Evolutionary conservation across 2,329 filamentous ascomycete genomes (phyloP).

Genomic region (Sporothrix protearum): DNA sequence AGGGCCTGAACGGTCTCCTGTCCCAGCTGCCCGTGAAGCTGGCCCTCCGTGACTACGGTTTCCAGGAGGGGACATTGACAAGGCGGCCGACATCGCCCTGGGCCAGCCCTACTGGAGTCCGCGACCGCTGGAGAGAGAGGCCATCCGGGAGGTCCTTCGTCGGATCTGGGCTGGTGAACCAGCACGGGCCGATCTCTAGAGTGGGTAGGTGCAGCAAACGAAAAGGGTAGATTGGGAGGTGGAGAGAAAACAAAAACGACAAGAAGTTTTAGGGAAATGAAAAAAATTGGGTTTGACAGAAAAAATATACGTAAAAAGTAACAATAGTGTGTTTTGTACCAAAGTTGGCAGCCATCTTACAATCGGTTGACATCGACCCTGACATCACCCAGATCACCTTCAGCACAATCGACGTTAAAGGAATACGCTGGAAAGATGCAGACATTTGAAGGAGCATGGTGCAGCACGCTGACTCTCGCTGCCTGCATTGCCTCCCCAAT

Average conservation of each 20-base stretch:
- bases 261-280: too few relatives aligned
- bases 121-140: conserved; percentile 47
- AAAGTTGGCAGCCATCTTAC: conserved; percentile 64
- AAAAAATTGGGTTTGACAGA: too few relatives aligned
- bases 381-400: conserved; percentile 65
- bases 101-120: conserved; percentile 58
- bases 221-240: too few relatives aligned
- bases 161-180: conserved; percentile 55
- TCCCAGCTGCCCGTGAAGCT: conserved; percentile 50
- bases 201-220: background rate
- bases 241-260: too few relatives aligned
- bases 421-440: too few relatives aligned
- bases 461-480: too few relatives aligned
- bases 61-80: conserved; percentile 57
- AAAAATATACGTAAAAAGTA: too few relatives aligned
- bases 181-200: conserved; percentile 46
- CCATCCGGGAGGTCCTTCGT: conserved; percentile 53
- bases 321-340: too few relatives aligned
- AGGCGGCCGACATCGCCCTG: conserved; percentile 54
- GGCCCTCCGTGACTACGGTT: conserved; percentile 51
- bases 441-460: too few relatives aligned
- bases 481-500: too few relatives aligned
- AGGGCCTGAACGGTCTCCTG: conserved; percentile 55
- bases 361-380: conserved; percentile 62
- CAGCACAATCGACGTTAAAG: too few relatives aligned